Conservation (phyloP, 306 rosid genomes). For the Cicer pinnatifidum region DNA sequence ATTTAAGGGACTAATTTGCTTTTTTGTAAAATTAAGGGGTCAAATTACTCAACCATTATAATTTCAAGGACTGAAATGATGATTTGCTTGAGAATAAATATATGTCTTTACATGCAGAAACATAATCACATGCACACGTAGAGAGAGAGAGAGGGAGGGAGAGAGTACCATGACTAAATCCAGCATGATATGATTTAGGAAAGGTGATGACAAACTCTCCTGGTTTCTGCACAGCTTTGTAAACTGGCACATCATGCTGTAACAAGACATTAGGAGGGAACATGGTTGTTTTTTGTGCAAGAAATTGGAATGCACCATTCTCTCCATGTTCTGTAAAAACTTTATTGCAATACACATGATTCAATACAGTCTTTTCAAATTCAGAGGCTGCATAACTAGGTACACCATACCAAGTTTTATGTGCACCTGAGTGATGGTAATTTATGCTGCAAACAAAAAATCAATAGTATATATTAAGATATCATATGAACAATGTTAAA, state of each 20-base stretch:
- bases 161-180: conserved; percentile 55
- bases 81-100: not conserved
- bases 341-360: conserved; percentile 40
- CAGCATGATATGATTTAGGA: conserved; percentile 58
- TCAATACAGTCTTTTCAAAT: conserved; percentile 41
- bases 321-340: conserved; percentile 34
- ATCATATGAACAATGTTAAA: not conserved
- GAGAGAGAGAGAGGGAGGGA: not conserved
- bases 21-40: too few species aligned
- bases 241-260: conserved; percentile 48
- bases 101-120: not conserved
- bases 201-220: conserved; percentile 57
- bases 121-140: not conserved
- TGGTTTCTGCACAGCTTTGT: conserved; percentile 46
- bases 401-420: conserved; percentile 51
- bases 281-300: conserved; percentile 50
- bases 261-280: conserved; percentile 49
- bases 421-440: conserved; percentile 37
- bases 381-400: conserved; percentile 47
- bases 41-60: too few species aligned
- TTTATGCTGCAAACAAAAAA: conserved; percentile 41
- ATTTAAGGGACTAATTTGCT: too few species aligned
- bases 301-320: conserved; percentile 43
- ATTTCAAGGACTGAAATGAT: too few species aligned
- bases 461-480: not conserved